Evolutionary conservation across 228 moss, liverwort and hornwort species (phyloP), one percentile per base, ranked within the genome.

Genomic region (Sphagnum magellanicum): DNA sequence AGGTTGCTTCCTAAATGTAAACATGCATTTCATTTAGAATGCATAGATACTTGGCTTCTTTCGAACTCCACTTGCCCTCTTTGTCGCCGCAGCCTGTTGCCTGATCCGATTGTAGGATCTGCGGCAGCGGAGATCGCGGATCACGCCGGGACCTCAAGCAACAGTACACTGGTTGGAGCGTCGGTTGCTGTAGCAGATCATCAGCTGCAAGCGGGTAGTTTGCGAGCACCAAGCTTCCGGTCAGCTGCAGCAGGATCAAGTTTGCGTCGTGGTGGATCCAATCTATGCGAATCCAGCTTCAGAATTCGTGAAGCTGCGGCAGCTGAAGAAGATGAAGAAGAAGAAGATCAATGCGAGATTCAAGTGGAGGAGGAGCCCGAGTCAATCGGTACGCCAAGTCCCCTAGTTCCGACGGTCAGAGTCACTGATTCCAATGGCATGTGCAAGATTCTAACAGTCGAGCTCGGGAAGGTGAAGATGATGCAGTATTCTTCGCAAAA

Each of bases 281-380:
- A 32, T 32, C 32, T 32, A 32, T 32, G 32, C 32, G 32, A 32
- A 32, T 32, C 32, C 32, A 32, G 32, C 32, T 32, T 32, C 32
- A 32, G 86, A 13, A 86, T 86, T 59, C 80, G 82, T 64, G 86
- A 82, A 11, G 83, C 75, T 5, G 77, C 73, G 11, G 73, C 75
- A 6, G 76, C 78, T 0, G 82, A 74, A 5, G 15, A 8, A 50
- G 49, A 50, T 51, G 32, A 32, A 32, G 79, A 82, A 4, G 86
- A 86, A 52, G 32, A 32, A 32, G 32, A 32, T 32, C 32, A 32
- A 32, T 32, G 32, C 32, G 32, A 32, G 32, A 62, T 62, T 6
- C 61, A 62, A 62, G 61, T 74, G 64, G 72, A 64, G 55, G 14
- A 74, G 1, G 85, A 79, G 59, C 32, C 32, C 32, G 32, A 32